Evolutionary conservation across 2,329 filamentous ascomycete genomes (phyloP).

Genomic region (Aureobasidium melanogenum): DNA sequence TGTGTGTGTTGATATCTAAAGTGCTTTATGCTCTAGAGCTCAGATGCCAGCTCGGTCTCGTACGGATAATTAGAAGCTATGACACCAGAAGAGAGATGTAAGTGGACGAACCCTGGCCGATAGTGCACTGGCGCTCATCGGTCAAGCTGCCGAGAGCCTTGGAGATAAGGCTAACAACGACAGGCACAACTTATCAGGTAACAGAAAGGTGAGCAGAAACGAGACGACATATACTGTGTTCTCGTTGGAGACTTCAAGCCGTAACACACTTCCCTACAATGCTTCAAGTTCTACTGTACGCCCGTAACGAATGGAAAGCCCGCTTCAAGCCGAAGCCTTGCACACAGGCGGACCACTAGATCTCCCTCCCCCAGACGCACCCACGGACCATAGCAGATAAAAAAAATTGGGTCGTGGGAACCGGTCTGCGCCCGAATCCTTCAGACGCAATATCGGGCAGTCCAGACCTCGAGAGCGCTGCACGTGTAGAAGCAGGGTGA

Average conservation of each 20-base stretch:
- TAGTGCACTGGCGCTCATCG: neutral
- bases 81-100: too few relatives aligned
- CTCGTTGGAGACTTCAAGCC: neutral
- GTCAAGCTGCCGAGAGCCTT: conserved; percentile 6
- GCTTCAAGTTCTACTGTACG: neutral
- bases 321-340: neutral
- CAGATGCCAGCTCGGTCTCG: neutral
- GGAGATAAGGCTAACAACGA: neutral
- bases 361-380: too few relatives aligned
- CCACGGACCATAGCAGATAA: too few relatives aligned
- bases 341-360: neutral
- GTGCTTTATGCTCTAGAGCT: too few relatives aligned
- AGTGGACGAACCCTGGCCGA: neutral
- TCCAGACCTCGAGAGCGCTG: neutral
- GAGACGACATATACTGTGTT: neutral
- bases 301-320: too few relatives aligned
- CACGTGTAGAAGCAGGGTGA: neutral
- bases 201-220: neutral
- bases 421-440: neutral
- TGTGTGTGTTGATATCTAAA: too few relatives aligned
- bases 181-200: neutral
- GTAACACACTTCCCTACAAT: neutral
- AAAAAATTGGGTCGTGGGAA: neutral
- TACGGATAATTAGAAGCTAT: too few relatives aligned
- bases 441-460: neutral